Evolutionary conservation across 2,329 filamentous ascomycete species (phyloP).

Genomic region (Cytospora piceicola): DNA sequence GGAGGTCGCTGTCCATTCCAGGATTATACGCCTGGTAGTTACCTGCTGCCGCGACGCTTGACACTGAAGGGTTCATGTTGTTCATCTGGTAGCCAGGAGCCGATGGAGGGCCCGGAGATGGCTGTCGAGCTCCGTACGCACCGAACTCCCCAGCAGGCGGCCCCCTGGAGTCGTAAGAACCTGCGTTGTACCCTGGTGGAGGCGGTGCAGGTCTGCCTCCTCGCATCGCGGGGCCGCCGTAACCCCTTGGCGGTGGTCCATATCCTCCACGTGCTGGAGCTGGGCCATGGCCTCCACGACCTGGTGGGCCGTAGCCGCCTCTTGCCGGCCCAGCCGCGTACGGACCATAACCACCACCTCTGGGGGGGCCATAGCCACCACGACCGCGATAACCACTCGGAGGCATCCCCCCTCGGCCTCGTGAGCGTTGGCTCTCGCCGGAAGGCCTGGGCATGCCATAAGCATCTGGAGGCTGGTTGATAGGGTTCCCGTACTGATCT

Average conservation of each 20-base stretch:
- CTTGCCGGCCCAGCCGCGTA: slow-evolving; percentile 37
- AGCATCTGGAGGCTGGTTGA: slow-evolving; percentile 47
- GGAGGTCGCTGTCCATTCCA: slow-evolving; percentile 49
- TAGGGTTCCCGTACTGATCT: slow-evolving; percentile 69
- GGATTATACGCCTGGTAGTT: slow-evolving; percentile 51
- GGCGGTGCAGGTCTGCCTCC: slow-evolving; percentile 48
- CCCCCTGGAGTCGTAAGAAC: slow-evolving; percentile 44
- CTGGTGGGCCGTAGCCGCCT: slow-evolving; percentile 48
- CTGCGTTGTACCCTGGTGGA: slow-evolving; percentile 49
- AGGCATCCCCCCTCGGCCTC: slow-evolving; percentile 55
- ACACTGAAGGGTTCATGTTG: slow-evolving; percentile 43
- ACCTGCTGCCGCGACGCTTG: slow-evolving; percentile 41
- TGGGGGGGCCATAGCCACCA: slow-evolving; percentile 52
- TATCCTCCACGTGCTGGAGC: slow-evolving; percentile 49
- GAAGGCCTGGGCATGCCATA: slow-evolving; percentile 54
- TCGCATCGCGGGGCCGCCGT: slow-evolving; percentile 41
- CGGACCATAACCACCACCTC: slow-evolving; percentile 39
- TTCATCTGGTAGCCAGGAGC: slow-evolving; percentile 44
- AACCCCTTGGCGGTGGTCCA: slow-evolving; percentile 43
- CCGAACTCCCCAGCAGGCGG: slow-evolving; percentile 46
- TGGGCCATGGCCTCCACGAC: slow-evolving; percentile 53
- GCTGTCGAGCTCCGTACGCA: slow-evolving; percentile 40
- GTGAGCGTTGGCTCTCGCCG: slow-evolving; percentile 52
- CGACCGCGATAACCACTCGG: slow-evolving; percentile 54
- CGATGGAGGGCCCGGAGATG: slow-evolving; percentile 44